A percentile compares a stretch with the other conserved stretches of the same genome.
These are phyloP conservation scores for Geosmithia putterillii DNA, from an alignment of 2,329 filamentous ascomycete species.

Conservation along the genomic window DNA sequence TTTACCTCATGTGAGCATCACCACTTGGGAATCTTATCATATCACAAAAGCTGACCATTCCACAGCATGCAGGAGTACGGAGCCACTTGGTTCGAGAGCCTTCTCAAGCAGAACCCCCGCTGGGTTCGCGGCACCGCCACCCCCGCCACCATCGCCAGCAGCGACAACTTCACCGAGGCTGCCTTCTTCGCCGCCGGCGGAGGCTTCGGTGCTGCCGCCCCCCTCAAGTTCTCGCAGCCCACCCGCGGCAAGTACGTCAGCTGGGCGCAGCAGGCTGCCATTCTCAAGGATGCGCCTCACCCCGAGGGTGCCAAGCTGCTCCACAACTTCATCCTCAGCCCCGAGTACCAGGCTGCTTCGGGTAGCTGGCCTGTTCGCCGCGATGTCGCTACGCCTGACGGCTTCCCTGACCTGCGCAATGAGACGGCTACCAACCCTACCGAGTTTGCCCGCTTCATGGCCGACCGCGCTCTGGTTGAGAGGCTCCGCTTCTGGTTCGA, in stretches of 20 bases:
- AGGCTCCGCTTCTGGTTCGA: conserved; percentile 28
- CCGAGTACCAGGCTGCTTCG: conserved; percentile 20
- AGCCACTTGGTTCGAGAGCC: conserved; percentile 29
- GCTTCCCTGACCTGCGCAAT: conserved; percentile 11
- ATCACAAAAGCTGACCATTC: not conserved
- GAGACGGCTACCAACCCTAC: conserved; percentile 20
- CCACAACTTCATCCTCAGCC: conserved; percentile 29
- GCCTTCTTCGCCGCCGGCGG: conserved; percentile 19
- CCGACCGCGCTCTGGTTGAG: conserved; percentile 25
- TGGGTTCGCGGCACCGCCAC: conserved; percentile 41
- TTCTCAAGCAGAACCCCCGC: conserved; percentile 33
- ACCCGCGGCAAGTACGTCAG: conserved; percentile 26
- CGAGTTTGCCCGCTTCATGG: conserved; percentile 27
- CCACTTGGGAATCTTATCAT: too few relatives aligned
- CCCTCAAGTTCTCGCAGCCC: conserved; percentile 16
- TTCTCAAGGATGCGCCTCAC: conserved; percentile 33
- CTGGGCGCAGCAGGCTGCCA: conserved; percentile 36
- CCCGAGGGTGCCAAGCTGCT: conserved; percentile 38
- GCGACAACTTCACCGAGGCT: conserved; percentile 14
- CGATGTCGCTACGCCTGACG: conserved; percentile 17
- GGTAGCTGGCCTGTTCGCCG: conserved; percentile 20
- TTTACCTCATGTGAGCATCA: conserved; percentile 29
- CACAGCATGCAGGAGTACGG: conserved; percentile 26
- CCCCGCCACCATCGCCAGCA: conserved; percentile 19
- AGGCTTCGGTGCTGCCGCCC: conserved; percentile 6